These are phyloP conservation scores for Aquilaria sinensis DNA, from an alignment of 345 rosid genomes.

Conservation along the genomic window DNA sequence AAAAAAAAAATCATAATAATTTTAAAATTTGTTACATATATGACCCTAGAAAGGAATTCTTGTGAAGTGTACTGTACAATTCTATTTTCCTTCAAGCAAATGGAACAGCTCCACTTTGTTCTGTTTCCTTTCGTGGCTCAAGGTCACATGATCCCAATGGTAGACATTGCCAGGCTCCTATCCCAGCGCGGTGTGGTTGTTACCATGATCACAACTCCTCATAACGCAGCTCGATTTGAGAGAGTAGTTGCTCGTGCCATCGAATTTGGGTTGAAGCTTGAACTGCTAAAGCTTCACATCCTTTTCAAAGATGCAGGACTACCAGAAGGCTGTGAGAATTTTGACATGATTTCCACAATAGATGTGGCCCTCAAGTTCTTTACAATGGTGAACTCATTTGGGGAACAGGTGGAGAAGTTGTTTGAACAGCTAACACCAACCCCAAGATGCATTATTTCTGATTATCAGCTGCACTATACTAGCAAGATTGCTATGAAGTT, in stretches of 20 bases:
- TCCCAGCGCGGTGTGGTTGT: slow-evolving; percentile 29
- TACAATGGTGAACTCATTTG: slow-evolving; percentile 16
- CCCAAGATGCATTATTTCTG: slow-evolving; percentile 39
- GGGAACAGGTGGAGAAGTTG: slow-evolving; percentile 16
- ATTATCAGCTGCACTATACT: slow-evolving; percentile 26
- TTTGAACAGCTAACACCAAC: slow-evolving; percentile 22
- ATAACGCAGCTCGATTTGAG: slow-evolving; percentile 21
- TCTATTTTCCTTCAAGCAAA: no score
- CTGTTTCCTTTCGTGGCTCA: slow-evolving; percentile 52
- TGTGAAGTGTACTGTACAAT: no score
- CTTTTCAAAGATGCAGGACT: slow-evolving; percentile 22
- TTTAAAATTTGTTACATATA: no score
- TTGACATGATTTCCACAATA: slow-evolving; percentile 16
- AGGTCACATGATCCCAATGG: slow-evolving; percentile 51
- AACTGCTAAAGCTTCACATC: slow-evolving; percentile 20
- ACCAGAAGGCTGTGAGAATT: slow-evolving; percentile 26
- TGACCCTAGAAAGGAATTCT: no score
- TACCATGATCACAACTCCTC: slow-evolving; percentile 35
- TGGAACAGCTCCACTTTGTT: slow-evolving; percentile 25
- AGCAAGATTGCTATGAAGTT: slow-evolving; percentile 28
- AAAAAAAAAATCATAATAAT: no score
- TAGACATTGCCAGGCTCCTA: slow-evolving; percentile 39
- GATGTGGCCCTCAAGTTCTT: slow-evolving; percentile 15
- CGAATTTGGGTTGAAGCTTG: slow-evolving; percentile 14
- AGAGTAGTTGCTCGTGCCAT: slow-evolving; percentile 13